A percentile compares a stretch with the other conserved stretches of the same genome.
These are phyloP conservation scores for Singerocomus inundabilis DNA, from an alignment of 1,284 basidiomycete species.

Conservation along the genomic window DNA sequence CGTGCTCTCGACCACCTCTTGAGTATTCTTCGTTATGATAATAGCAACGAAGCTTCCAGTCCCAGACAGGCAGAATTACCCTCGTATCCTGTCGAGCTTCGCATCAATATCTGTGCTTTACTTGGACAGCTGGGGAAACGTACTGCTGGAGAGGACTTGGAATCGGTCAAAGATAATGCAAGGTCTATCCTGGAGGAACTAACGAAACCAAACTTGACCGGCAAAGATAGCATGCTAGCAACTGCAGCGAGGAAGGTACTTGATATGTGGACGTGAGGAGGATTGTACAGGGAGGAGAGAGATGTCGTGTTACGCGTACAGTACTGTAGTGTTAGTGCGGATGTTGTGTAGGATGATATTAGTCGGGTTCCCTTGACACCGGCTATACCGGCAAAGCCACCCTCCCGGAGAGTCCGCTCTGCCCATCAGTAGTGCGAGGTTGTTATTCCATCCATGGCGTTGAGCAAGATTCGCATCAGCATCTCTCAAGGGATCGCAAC, in stretches of 20 bases:
- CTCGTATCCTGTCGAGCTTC: slow-evolving; percentile 62
- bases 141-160: slow-evolving; percentile 46
- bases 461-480: slow-evolving; percentile 45
- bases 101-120: slow-evolving; percentile 70
- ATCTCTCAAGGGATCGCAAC: slow-evolving; percentile 62
- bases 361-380: not conserved
- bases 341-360: not conserved
- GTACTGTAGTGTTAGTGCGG: slow-evolving; percentile 5
- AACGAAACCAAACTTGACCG: slow-evolving; percentile 32
- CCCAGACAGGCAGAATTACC: slow-evolving; percentile 37
- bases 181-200: slow-evolving; percentile 52
- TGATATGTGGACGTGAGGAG: slow-evolving; percentile 42
- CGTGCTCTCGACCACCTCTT: slow-evolving; percentile 66
- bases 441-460: slow-evolving; percentile 16
- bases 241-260: slow-evolving; percentile 44
- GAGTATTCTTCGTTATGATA: slow-evolving; percentile 52
- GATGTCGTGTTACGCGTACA: not conserved
- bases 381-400: slow-evolving; percentile 14
- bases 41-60: slow-evolving; percentile 33
- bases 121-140: slow-evolving; percentile 61
- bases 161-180: slow-evolving; percentile 48
- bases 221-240: slow-evolving; percentile 47
- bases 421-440: too few relatives aligned
- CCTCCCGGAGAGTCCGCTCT: not conserved
- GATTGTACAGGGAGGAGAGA: not conserved